Conservation (phyloP, 768 basidiomycete species). For the Harrya chromipes region DNA sequence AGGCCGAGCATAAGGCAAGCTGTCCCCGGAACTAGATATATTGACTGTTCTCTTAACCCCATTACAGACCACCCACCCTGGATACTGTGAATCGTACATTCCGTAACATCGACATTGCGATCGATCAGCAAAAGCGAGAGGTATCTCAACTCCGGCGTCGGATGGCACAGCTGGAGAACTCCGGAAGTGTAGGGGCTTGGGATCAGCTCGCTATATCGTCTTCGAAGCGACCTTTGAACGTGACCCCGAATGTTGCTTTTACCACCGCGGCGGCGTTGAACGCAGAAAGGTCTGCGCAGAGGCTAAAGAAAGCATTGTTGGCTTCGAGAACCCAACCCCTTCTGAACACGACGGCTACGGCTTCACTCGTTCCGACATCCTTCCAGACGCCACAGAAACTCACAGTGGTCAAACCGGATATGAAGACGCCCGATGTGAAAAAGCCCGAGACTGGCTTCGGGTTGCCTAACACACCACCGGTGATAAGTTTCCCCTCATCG, state of each 20-base stretch:
- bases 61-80: conserved; percentile 70
- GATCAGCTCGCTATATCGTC: conserved; percentile 43
- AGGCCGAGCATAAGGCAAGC: conserved; percentile 62
- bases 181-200: conserved; percentile 23
- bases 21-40: neutral
- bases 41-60: neutral
- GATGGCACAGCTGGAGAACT: conserved; percentile 48
- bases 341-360: conserved; percentile 53
- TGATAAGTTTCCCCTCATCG: conserved; percentile 24
- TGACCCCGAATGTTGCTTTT: conserved; percentile 65
- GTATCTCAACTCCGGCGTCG: conserved; percentile 51
- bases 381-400: conserved; percentile 31
- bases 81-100: conserved; percentile 82
- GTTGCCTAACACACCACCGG: conserved; percentile 19
- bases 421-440: conserved; percentile 1
- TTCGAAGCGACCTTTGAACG: conserved; percentile 38
- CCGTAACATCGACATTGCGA: conserved; percentile 76
- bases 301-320: conserved; percentile 66
- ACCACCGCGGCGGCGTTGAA: conserved; percentile 81
- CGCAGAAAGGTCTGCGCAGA: conserved; percentile 70
- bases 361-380: conserved; percentile 18
- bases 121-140: conserved; percentile 58
- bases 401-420: conserved; percentile 3
- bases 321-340: conserved; percentile 59
- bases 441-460: conserved; percentile 2